Base-by-base conservation (phyloP, 129 eudicot species). In the Deinandra increscens region DNA sequence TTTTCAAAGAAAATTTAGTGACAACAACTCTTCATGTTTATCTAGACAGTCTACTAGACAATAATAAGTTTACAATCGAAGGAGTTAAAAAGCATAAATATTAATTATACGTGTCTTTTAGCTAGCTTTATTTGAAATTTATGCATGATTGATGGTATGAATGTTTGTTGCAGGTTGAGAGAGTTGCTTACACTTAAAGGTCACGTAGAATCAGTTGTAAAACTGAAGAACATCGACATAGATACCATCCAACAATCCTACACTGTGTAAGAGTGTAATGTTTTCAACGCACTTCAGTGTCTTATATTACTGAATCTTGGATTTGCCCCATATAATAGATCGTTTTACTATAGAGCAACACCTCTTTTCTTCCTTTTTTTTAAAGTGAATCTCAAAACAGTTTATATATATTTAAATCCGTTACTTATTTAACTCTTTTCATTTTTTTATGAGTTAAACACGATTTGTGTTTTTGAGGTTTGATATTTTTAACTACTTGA, bases 151-250 rank as follows among this genome's bases (percentile, higher is more conserved):
- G 1, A 54, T 64, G 5, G 8, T 53, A 45, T 59, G 37, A n/a
- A 23, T 54, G 13, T 45, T 59, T 69, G 31, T 55, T 78, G 71
- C 79, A 86, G 93, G 85, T 64, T 87, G 42, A 71, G 94, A 74
- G 94, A 86, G 73, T 65, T 86, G 84, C 82, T 75, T 33, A 87
- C 93, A 1, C 72, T 87, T 20, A 87, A 84, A 80, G 95, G 95
- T 22, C 95, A 84, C 0, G 90, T 84, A 19, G 95, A 87, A 73
- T 87, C 95, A 4, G 90, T 84, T 46, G 83, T 87, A 44, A 87
- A 87, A 66, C 20, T 84, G 81, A 87, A 87, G 90, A 80, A 82
- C 60, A 87, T 87, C 1, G 90, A 87, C 75, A 80, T 87, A 33
- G 87, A 84, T 66, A 84, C 85, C 43, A 87, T 87, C 48, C 90